Conservation (phyloP, 2,329 filamentous ascomycete species). For the Ceratocystis diversiconidia region DNA sequence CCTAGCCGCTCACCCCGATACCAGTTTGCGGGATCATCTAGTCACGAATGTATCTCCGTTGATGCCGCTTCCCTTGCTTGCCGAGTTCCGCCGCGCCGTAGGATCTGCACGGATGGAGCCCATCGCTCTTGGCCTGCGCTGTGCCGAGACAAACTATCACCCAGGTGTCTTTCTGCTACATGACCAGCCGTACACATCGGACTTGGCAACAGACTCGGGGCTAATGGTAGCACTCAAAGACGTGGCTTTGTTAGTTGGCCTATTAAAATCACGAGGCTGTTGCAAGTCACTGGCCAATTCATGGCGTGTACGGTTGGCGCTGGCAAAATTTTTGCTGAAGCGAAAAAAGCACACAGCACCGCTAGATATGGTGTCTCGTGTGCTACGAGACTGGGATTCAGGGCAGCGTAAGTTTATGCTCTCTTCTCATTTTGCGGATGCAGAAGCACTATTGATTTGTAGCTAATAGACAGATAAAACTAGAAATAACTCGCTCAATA, state of each 20-base stretch:
- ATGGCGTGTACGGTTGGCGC: constrained; percentile 9
- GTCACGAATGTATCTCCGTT: not conserved
- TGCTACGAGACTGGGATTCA: constrained; percentile 5
- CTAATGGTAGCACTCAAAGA: constrained; percentile 22
- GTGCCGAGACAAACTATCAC: constrained; percentile 30
- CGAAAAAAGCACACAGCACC: constrained; percentile 10
- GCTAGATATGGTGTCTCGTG: constrained; percentile 10
- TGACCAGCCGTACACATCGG: constrained; percentile 22
- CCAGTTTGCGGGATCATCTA: constrained; percentile 18
- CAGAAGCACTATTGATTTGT: not conserved
- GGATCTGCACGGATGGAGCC: constrained; percentile 21
- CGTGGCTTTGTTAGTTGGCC: constrained; percentile 20
- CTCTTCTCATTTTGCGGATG: not conserved
- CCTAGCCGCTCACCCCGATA: not conserved
- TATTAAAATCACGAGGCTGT: constrained; percentile 3
- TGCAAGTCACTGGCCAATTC: constrained; percentile 4
- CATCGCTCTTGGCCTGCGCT: constrained; percentile 7
- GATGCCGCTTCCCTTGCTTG: constrained; percentile 8
- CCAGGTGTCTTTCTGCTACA: constrained; percentile 14
- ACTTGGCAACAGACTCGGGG: constrained; percentile 10
- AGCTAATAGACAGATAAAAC: not conserved
- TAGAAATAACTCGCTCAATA: constrained; percentile 6
- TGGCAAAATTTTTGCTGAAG: constrained; percentile 10
- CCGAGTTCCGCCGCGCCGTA: constrained; percentile 8
- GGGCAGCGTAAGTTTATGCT: not conserved